Evolutionary conservation across 441 rosid genomes (phyloP).

Genomic region (Sinapis alba): DNA sequence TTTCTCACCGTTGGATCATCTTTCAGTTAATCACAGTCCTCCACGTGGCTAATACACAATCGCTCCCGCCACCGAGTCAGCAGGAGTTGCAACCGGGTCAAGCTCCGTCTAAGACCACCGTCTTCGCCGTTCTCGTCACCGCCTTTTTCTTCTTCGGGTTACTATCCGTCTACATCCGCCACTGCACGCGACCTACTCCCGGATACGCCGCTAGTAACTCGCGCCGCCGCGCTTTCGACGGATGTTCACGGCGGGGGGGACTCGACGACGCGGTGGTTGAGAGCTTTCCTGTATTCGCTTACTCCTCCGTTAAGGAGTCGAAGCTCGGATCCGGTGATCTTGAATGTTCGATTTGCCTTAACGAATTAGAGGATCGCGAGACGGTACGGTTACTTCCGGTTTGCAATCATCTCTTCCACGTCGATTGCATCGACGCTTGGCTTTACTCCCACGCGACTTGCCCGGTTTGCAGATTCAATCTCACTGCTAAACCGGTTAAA

Average conservation of each 20-base stretch:
- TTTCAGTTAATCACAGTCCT: not conserved
- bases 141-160: conserved; percentile 48
- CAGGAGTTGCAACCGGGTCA: conserved; percentile 11
- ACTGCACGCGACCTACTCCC: conserved; percentile 34
- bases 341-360: conserved; percentile 60
- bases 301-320: conserved; percentile 46
- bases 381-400: conserved; percentile 49
- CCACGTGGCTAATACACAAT: conserved; percentile 30
- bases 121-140: conserved; percentile 45
- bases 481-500: conserved; percentile 37
- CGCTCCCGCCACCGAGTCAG: conserved; percentile 6
- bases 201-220: not conserved
- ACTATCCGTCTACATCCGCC: conserved; percentile 47
- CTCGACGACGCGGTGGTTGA: conserved; percentile 45
- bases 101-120: conserved; percentile 44
- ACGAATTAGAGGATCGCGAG: conserved; percentile 48
- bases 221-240: not conserved
- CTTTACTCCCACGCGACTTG: conserved; percentile 51
- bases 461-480: conserved; percentile 58
- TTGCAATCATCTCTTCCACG: conserved; percentile 57
- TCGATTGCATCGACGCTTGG: conserved; percentile 56
- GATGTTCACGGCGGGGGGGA: conserved; percentile 36
- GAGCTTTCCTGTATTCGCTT: conserved; percentile 50
- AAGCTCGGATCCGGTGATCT: conserved; percentile 45
- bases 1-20: conserved; percentile 29